Conservation (phyloP, 768 basidiomycete genomes). For the Naganishia onofrii region DNA sequence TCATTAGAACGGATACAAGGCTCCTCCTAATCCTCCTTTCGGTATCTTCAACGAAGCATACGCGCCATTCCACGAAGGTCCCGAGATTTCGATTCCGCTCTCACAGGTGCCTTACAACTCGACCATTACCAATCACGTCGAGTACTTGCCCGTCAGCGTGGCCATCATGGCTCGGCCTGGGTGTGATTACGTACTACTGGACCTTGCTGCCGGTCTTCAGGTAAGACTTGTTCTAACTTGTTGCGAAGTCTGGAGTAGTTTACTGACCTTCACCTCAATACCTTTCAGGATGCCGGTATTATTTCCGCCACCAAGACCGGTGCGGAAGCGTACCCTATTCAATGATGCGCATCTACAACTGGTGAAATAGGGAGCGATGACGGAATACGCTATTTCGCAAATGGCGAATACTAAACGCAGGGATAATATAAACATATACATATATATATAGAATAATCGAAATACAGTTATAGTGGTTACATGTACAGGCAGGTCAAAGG, state of each 20-base stretch:
- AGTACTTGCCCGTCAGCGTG: slow-evolving; percentile 45
- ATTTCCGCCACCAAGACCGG: slow-evolving; percentile 22
- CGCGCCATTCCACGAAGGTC: slow-evolving; percentile 35
- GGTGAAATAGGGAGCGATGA: background rate
- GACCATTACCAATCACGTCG: slow-evolving; percentile 37
- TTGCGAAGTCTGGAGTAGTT: too few species aligned
- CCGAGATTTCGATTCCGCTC: slow-evolving; percentile 41
- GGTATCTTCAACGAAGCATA: slow-evolving; percentile 31
- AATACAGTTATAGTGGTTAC: background rate
- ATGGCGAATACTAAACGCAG: background rate
- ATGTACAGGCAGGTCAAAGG: background rate
- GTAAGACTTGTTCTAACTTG: too few species aligned
- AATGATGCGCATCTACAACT: background rate
- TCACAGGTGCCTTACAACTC: slow-evolving; percentile 44
- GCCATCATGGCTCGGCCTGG: slow-evolving; percentile 38
- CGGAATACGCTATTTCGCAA: background rate
- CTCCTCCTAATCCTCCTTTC: slow-evolving; percentile 29
- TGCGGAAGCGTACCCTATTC: background rate
- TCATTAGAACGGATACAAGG: slow-evolving; percentile 31
- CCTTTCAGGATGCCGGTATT: slow-evolving; percentile 23
- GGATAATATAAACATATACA: too few species aligned
- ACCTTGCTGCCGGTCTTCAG: slow-evolving; percentile 41
- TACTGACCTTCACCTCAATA: background rate
- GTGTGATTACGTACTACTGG: slow-evolving; percentile 45
- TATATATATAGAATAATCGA: background rate